Evolutionary conservation across 2,329 filamentous ascomycete species (phyloP), one percentile per base, ranked within the genome.

Genomic region (Fusarium staphyleae): DNA sequence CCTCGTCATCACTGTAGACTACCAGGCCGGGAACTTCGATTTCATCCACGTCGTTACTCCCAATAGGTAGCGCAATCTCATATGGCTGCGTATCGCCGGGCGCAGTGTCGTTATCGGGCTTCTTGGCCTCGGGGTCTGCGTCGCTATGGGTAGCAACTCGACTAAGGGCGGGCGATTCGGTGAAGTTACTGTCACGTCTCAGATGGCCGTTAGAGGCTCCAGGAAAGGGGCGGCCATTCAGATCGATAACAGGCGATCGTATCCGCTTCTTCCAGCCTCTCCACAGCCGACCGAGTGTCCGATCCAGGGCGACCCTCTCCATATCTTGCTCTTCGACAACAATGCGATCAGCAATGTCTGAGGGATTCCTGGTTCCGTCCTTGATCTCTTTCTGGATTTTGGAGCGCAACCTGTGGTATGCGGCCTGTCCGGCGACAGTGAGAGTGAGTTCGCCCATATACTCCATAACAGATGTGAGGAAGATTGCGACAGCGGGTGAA

Each of bases 381-480:
- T 77, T 83, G 37, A 86, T 75, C 26, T 84, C 81, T 57, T 84
- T 87, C 52, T 86, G 81, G 45, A 82, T 79, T 65, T 81, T 84
- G 30, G 76, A 71, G 33, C 81, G 80, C 66, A 87, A 78, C 60
- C 90, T 85, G 48, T 87, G 83, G 69, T 87, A 91, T 1, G 95
- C 89, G 22, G 91, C 91, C 69, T 96, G 89, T 12, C 91, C 91
- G 13, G 92, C 90, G 32, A 96, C 84, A n/a, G 93, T 84, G 56
- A 99, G 78, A 6, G 91, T 89, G 70, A 96, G 90, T 74, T 99
- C 95, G 26, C 91, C 93, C 74, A 99, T 86, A 69, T 92, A 95
- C 74, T 99, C 95, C 34, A 99, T 79, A 55, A 99, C 91, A 0
- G 93, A 96, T 1, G 95, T 97, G 39, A 99, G 78, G 74, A 98